Evolutionary conservation across 768 basidiomycete genomes (phyloP).

Genomic region (Rossbeevera mucosa): DNA sequence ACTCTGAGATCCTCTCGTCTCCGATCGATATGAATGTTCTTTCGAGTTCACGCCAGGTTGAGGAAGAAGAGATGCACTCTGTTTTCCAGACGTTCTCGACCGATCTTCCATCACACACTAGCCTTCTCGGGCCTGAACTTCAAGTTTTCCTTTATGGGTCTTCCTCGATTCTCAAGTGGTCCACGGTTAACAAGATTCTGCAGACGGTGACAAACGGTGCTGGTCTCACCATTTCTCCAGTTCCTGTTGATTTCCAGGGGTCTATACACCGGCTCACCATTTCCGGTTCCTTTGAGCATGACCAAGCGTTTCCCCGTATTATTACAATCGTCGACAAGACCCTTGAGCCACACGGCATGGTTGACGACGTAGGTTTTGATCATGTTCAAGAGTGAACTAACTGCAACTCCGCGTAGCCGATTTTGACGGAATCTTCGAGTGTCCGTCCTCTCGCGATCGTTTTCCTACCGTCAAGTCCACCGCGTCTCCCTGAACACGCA

Average conservation of each 20-base stretch:
- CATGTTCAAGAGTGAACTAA: constrained; percentile 23
- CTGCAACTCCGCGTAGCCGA: constrained; percentile 36
- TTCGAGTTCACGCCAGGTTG: constrained; percentile 13
- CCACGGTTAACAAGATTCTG: constrained; percentile 54
- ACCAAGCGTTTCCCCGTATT: constrained; percentile 25
- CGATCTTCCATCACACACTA: constrained; percentile 26
- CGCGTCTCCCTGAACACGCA: constrained; percentile 36
- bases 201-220: constrained; percentile 46
- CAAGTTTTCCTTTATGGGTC: constrained; percentile 66
- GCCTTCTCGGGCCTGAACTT: constrained; percentile 38
- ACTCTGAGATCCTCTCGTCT: constrained; percentile 32
- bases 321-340: constrained; percentile 40
- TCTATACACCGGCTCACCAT: constrained; percentile 22
- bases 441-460: constrained; percentile 64
- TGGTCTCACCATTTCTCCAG: constrained; percentile 24
- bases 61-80: constrained; percentile 33
- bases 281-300: constrained; percentile 24
- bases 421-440: constrained; percentile 33
- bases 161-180: constrained; percentile 56
- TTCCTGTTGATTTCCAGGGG: constrained; percentile 22
- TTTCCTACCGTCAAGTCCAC: constrained; percentile 52
- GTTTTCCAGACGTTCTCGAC: constrained; percentile 23
- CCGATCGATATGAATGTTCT: constrained; percentile 15
- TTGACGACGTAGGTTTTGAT: constrained; percentile 28
- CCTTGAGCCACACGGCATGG: constrained; percentile 11